Evolutionary conservation across 495 filamentous ascomycete genomes (phyloP), one percentile per base, ranked within the genome.

Genomic region (Lentithecium fluviatile): DNA sequence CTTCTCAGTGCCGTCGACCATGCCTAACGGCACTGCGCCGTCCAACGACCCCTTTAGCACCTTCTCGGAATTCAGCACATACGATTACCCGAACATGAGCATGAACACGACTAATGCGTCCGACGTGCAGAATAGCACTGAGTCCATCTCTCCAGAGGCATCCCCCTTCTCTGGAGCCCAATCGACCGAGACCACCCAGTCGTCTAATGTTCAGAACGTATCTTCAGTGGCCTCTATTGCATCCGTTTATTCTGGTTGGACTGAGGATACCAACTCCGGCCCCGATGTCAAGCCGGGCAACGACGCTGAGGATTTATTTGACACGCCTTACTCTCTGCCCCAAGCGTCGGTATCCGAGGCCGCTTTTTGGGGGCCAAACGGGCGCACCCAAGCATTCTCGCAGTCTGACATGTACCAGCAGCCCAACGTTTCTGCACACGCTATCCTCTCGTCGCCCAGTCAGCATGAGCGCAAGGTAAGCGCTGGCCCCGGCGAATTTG

Each of bases 101-200:
- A 56, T 32, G 6, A 56, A 40, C 48, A 58, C 58, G n/a, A 46
- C 62, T n/a, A 56, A 20, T 26, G 49, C 66, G 11, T 48, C 56
- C 20, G 51, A 61, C 17, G 47, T 25, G 26, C 60, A 61, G 46
- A 55, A 69, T 13, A 62, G 62, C 37, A 38, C 52, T 5, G 66
- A 53, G 6, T 62, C 62, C 6, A 7, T 65, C 8, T 69, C 66
- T 15, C 60, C 66, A 4, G 66, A 65, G 26, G 62, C 47, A 1
- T 69, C 66, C 7, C 66, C 66, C 7, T 69, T 65, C 61, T 69
- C 66, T 15, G 66, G 66, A n/a, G 46, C 62, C 23, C 66, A 58
- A 29, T 65, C 66, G 12, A 50, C 47, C 2, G 25, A 52, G 11
- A 65, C 66, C 0, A 54, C 57, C 7, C 62, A 65, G 38, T 69